Base-by-base conservation (phyloP, 352 stramenopile species). In the Phytopythium ostracodes region DNA sequence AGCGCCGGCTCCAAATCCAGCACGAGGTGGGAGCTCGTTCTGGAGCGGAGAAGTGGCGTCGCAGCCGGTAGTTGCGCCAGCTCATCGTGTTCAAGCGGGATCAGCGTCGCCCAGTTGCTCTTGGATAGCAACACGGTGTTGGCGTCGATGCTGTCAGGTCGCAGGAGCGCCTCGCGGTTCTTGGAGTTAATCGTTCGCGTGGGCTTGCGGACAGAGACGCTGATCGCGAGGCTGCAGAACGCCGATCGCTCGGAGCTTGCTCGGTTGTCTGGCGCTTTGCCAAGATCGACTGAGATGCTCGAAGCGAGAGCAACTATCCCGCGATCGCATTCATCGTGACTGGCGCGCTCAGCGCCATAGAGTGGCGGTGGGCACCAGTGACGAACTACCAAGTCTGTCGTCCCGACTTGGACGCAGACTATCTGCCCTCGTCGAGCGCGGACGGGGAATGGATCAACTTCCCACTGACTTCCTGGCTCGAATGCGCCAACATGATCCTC, bases 51-150 rank as follows among this genome's bases (percentile, higher is more conserved):
- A 59, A 33, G 24, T 24, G 68, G 68, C 24, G 31, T 66, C 10
- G 15, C 38, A 33, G 65, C 50, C 7, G 59, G 24, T 12, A 25
- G 7, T 8, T 53, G 36, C 18, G 15, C 3, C 15, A 24, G 56
- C 4, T 43, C 38, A 36, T 75, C 65, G 14, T 38, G 63, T 10
- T 68, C 24, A 4, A 75, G 29, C 25, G 68, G 65, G 14, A 75
- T 63, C 44, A 66, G 7, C n/a, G 67, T 40, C 5, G 6, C 2
- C 62, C 65, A 75, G 24, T 65, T 22, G 17, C 15, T 18, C 15
- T 68, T 56, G 12, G 55, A 66, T 29, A 70, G 27, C 1, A 35
- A 47, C 7, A 38, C 40, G 15, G n/a, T 51, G 10, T 66, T 56
- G 2, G 22, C 20, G 17, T 3, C n/a, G 22, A 59, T 22, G 8